phyloP scores from a whole-genome alignment of 2,329 filamentous ascomycete genomes.

The Mariannaea elegans region DNA sequence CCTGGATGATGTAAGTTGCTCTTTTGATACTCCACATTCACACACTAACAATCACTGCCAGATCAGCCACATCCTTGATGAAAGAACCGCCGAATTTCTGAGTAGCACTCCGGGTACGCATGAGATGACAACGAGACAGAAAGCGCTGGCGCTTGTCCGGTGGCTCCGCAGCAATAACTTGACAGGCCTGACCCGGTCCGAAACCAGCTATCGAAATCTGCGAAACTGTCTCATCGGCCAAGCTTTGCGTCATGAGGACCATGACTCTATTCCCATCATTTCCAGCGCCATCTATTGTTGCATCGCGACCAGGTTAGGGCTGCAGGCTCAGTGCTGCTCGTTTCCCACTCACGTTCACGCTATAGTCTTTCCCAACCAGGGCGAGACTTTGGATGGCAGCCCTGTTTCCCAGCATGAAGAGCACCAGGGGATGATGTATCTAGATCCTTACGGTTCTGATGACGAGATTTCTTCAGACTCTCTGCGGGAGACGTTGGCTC shows the following conservation, averaged over 20 bases:
- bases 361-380: constrained; percentile 71
- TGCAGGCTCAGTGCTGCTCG: constrained; percentile 81
- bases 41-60: constrained; percentile 42
- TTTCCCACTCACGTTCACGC: constrained; percentile 88
- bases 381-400: constrained; percentile 67
- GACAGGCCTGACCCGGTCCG: constrained; percentile 72
- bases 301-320: constrained; percentile 75
- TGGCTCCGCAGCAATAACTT: constrained; percentile 77
- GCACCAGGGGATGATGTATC: constrained; percentile 68
- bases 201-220: constrained; percentile 77
- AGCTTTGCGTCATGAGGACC: constrained; percentile 74
- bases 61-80: constrained; percentile 72
- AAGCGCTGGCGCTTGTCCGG: constrained; percentile 72
- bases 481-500: constrained; percentile 67
- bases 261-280: constrained; percentile 86
- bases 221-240: constrained; percentile 90
- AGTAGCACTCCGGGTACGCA: constrained; percentile 61
- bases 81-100: constrained; percentile 66
- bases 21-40: neutral
- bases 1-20: constrained; percentile 69
- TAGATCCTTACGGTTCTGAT: constrained; percentile 81
- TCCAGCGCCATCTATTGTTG: constrained; percentile 88
- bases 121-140: constrained; percentile 68
- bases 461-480: constrained; percentile 70
- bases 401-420: constrained; percentile 50